phyloP scores from a whole-genome alignment of 768 basidiomycete genomes.

The Leccinum ochraceum region DNA sequence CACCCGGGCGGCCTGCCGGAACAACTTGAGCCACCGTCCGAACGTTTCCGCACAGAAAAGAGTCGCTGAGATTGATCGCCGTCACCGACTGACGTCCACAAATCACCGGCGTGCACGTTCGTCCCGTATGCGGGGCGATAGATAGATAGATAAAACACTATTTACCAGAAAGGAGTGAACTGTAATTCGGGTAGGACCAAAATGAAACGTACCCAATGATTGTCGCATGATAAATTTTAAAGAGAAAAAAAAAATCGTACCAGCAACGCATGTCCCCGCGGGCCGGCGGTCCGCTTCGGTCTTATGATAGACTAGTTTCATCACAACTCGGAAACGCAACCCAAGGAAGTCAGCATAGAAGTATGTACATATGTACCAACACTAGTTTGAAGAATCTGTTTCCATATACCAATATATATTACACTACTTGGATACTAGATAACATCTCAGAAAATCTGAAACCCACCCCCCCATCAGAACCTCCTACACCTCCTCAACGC shows the following conservation, averaged over 20 bases:
- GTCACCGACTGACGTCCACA: not conserved
- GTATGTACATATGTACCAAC: no score
- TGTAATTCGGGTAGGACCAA: not conserved
- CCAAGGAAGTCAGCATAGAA: not conserved
- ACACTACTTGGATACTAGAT: not conserved
- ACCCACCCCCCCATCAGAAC: not conserved
- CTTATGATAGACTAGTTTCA: no score
- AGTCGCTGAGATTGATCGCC: not conserved
- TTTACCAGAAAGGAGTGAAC: not conserved
- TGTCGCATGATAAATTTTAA: not conserved
- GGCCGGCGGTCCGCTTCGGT: conserved; percentile 1
- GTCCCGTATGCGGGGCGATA: not conserved
- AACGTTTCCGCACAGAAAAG: no score
- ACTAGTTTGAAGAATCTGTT: no score
- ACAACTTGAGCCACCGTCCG: not conserved
- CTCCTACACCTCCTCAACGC: conserved; percentile 5
- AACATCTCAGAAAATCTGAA: not conserved
- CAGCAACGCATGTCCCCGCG: not conserved
- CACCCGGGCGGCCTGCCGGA: not conserved
- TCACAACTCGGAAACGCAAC: not conserved
- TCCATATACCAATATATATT: not conserved
- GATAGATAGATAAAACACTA: not conserved
- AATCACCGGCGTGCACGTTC: conserved; percentile 6
- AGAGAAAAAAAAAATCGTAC: not conserved
- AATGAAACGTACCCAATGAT: not conserved